Evolutionary conservation across 352 stramenopile species (phyloP).

Genomic region (Blastocystis sp.): DNA sequence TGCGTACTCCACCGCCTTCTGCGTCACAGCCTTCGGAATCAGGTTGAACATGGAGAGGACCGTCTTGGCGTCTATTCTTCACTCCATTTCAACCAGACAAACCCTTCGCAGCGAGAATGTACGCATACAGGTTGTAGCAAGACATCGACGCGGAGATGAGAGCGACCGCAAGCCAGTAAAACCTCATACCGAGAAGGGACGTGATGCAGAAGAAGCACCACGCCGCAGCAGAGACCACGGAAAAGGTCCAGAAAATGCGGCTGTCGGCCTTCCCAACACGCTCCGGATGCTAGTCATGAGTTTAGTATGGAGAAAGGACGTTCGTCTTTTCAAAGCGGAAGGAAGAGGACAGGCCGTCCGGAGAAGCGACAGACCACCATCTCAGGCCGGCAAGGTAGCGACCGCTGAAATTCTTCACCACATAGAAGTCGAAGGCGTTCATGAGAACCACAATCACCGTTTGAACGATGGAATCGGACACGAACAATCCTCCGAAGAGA

Average conservation of each 20-base stretch:
- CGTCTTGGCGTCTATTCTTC: constrained; percentile 34
- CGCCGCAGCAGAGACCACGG: not conserved
- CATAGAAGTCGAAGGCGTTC: constrained; percentile 39
- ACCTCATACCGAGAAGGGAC: constrained; percentile 3
- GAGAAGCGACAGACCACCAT: constrained; percentile 30
- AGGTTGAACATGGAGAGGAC: constrained; percentile 50
- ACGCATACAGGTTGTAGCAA: constrained; percentile 54
- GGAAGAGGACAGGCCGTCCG: constrained; percentile 13
- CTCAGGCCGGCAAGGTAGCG: constrained; percentile 51
- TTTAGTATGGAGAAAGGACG: not conserved
- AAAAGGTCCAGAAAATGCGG: constrained; percentile 64
- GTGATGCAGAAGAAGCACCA: constrained; percentile 25
- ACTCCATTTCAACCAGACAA: not conserved
- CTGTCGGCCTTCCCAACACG: constrained; percentile 27
- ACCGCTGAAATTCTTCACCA: constrained; percentile 65
- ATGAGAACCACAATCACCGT: constrained; percentile 46
- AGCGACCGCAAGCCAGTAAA: constrained; percentile 28
- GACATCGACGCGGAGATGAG: not conserved
- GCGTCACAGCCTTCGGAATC: constrained; percentile 46
- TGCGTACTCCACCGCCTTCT: constrained; percentile 43
- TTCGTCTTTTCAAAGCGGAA: constrained; percentile 66
- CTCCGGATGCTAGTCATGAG: constrained; percentile 41
- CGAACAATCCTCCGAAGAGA: constrained; percentile 47
- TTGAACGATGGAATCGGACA: constrained; percentile 2
- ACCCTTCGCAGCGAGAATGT: constrained; percentile 35